Evolutionary conservation across 2,329 filamentous ascomycete genomes (phyloP), one percentile per base, ranked within the genome.

Genomic region (Fusarium sarcochroum): DNA sequence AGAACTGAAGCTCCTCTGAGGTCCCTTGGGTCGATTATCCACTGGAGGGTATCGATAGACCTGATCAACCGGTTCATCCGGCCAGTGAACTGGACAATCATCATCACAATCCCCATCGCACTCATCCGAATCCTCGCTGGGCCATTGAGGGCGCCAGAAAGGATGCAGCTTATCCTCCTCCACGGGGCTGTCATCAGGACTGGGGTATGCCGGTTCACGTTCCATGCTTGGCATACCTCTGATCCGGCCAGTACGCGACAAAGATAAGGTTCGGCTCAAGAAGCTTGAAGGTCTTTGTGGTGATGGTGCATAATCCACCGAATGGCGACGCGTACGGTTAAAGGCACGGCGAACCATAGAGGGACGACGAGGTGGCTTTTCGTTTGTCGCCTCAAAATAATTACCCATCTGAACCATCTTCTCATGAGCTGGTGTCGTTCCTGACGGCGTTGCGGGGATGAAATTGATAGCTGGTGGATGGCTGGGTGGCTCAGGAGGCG

Each of bases 361-460:
- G 21, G 82, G 76, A 18, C 81, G 81, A 7, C 82, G 81, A 13
- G 75, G 76, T 5, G 85, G 83, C 50, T 82, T 82, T 56, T 83
- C 81, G 17, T 79, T 80, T 3, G 79, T 77, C 23, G 83, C 79
- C 27, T 86, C 85, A 51, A 85, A 85, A 50, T 85, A 86, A 63
- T 86, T 88, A 1, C 87, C 87, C 21, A 87, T 76, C 69, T 83
- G 83, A 23, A 80, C 80, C 56, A 84, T 80, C 70, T 82, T 85
- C 65, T 89, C 87, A 3, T 82, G 73, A 3, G 83, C 80, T 11
- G 88, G 87, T 2, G 87, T 89, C 42, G 86, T 73, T 3, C 85
- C 88, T 3, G 87, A 89, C 5, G 88, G 88, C 0, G 88, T 90
- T 25, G 88, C 87, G 1, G 88, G 88, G 34, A 88, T 90, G 62